Evolutionary conservation across 352 stramenopile genomes (phyloP), one percentile per base, ranked within the genome.

Genomic region (Globisporangium abappressorium): DNA sequence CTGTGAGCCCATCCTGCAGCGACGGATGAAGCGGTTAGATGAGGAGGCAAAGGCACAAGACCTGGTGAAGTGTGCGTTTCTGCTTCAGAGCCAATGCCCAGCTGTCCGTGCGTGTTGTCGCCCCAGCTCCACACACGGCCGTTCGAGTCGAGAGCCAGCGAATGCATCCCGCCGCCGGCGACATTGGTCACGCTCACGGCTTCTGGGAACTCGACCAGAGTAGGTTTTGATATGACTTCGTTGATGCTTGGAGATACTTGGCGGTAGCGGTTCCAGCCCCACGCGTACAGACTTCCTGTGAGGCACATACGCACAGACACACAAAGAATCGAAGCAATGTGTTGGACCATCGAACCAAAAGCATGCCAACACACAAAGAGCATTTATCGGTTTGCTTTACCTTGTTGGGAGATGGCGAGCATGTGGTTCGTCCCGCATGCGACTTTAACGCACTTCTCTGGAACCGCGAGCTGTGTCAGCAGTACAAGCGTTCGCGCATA

Each of bases 101-200:
- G 68, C 53, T 95, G 84, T 0, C 85, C 85, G 22, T 87, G 73
- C 6, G 56, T 57, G 64, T 93, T 93, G 54, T 80, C 67, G 7
- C 87, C 87, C 87, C 87, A 95, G 34, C 79, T 81, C 79, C 80
- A 95, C 11, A 81, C 66, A 0, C 64, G 59, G 1, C 77, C 75
- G 28, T 46, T 26, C 11, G 53, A 24, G 58, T 87, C 78, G 53
- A 91, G 43, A 9, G 80, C 82, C 5, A 93, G 33, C 53, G 87
- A 92, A 65, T 95, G 85, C 70, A 64, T 82, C 11, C 75, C 84
- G 18, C 87, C 87, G 9, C 76, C 84, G 38, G 81, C 78, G 14
- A 92, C 55, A 0, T 66, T 15, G 30, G 47, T 49, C 57, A 83
- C 66, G 0, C 38, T 24, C 6, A 72, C 8, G n/a, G 2, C 6